Percentiles rank a stretch among this genome's conserved stretches.
Conservation (phyloP, 805 yeast genomes). For the Clavispora santaluciae region DNA sequence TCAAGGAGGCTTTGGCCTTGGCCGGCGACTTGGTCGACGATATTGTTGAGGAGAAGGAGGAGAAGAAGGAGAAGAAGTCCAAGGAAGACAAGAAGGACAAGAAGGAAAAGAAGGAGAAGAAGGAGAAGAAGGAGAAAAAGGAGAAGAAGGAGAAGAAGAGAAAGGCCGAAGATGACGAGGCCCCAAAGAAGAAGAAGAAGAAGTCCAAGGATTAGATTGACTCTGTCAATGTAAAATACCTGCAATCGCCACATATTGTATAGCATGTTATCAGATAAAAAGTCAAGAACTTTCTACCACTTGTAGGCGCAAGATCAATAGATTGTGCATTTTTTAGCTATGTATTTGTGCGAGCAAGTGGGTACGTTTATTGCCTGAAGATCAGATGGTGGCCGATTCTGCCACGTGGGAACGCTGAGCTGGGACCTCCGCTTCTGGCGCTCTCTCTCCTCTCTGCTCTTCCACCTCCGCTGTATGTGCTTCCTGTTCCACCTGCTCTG, state of each 20-base stretch:
- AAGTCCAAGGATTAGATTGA: constrained; percentile 39
- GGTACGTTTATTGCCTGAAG: no score
- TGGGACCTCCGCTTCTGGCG: background rate
- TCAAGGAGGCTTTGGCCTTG: constrained; percentile 82
- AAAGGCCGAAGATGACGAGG: constrained; percentile 34
- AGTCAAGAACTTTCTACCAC: background rate
- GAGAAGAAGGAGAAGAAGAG: constrained; percentile 24
- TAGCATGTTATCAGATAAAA: constrained; percentile 13
- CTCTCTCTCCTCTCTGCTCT: background rate
- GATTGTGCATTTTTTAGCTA: no score
- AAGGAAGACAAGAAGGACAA: constrained; percentile 26
- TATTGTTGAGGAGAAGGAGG: constrained; percentile 18
- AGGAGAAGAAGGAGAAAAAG: constrained; percentile 31
- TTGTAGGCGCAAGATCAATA: no score
- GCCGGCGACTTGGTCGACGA: constrained; percentile 47
- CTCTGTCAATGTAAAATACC: constrained; percentile 1
- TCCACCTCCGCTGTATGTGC: no score
- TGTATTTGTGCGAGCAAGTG: no score
- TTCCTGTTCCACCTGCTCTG: background rate
- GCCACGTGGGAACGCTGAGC: background rate
- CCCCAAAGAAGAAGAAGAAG: constrained; percentile 41
- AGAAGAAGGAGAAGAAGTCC: constrained; percentile 22
- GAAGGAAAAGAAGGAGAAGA: constrained; percentile 30
- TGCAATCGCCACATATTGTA: constrained; percentile 8
- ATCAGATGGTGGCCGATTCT: background rate